Percentiles rank a stretch among this genome's conserved stretches.
These are phyloP conservation scores for Blastocystis sp. DNA, from an alignment of 352 stramenopile genomes.

Conservation along the genomic window DNA sequence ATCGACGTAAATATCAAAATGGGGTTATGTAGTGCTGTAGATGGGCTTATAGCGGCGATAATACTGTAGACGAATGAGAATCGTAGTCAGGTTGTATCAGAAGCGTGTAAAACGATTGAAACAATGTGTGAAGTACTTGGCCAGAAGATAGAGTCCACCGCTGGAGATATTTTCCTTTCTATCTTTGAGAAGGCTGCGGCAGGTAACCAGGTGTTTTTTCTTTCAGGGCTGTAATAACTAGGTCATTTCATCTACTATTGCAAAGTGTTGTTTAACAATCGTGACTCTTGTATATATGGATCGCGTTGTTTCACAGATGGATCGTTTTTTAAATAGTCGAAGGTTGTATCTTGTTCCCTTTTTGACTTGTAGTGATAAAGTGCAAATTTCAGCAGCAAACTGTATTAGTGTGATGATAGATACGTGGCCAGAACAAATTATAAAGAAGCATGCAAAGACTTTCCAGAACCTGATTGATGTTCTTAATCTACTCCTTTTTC, in stretches of 20 bases:
- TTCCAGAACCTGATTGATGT: conserved; percentile 15
- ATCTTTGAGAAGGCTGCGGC: conserved; percentile 56
- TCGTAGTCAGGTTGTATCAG: conserved; percentile 36
- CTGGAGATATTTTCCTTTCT: conserved; percentile 23
- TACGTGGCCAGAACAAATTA: conserved; percentile 9
- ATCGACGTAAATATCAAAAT: conserved; percentile 45
- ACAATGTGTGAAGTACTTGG: background rate
- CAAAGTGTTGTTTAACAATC: conserved; percentile 30
- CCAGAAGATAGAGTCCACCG: background rate
- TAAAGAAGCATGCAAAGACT: background rate
- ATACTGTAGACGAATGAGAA: conserved; percentile 29
- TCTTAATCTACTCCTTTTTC: background rate
- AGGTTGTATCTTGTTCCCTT: background rate
- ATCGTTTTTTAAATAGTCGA: conserved; percentile 18
- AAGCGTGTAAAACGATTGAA: conserved; percentile 39
- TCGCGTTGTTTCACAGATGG: conserved; percentile 7
- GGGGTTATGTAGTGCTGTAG: background rate
- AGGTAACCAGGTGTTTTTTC: background rate
- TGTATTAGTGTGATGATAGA: conserved; percentile 8
- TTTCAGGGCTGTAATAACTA: background rate
- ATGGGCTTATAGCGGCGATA: background rate
- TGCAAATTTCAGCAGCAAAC: background rate
- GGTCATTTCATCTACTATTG: background rate
- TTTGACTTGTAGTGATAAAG: background rate
- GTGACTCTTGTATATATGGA: conserved; percentile 40